Evolutionary conservation across 805 yeast species (phyloP).

Genomic region (Monosporozyma unispora): DNA sequence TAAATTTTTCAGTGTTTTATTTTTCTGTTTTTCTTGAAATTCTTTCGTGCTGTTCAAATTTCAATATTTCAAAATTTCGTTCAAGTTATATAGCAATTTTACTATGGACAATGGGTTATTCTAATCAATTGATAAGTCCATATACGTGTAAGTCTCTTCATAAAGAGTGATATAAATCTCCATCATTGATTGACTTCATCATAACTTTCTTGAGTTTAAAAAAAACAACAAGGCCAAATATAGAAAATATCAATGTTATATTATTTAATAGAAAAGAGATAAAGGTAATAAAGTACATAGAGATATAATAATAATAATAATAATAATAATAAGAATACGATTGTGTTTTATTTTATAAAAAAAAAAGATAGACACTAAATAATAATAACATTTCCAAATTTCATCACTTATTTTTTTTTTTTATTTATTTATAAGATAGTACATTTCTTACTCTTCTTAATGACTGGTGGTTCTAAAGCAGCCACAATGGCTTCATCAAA

Average conservation of each 20-base stretch:
- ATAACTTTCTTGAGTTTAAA: neutral
- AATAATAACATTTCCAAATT: neutral
- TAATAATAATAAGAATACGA: neutral
- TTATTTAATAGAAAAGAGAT: neutral
- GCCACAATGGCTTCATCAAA: slow-evolving; percentile 98
- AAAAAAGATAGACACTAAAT: neutral
- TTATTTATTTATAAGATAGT: slow-evolving; percentile 42
- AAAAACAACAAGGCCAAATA: too few species aligned
- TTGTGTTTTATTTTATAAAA: neutral
- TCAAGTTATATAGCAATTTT: neutral
- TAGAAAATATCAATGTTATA: neutral
- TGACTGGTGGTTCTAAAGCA: slow-evolving; percentile 93
- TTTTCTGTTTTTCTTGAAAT: neutral
- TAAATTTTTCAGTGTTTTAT: neutral
- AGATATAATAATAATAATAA: neutral
- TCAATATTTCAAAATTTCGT: neutral
- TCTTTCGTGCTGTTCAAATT: slow-evolving; percentile 1
- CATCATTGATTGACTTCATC: too few species aligned
- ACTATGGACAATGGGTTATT: neutral
- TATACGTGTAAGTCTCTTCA: neutral
- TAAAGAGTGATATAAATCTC: too few species aligned
- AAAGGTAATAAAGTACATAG: neutral
- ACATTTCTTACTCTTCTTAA: slow-evolving; percentile 70
- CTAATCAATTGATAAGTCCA: too few species aligned
- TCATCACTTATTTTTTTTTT: too few species aligned